Base-by-base conservation (phyloP, 2,329 filamentous ascomycete species). In the Aureobasidium subglaciale region DNA sequence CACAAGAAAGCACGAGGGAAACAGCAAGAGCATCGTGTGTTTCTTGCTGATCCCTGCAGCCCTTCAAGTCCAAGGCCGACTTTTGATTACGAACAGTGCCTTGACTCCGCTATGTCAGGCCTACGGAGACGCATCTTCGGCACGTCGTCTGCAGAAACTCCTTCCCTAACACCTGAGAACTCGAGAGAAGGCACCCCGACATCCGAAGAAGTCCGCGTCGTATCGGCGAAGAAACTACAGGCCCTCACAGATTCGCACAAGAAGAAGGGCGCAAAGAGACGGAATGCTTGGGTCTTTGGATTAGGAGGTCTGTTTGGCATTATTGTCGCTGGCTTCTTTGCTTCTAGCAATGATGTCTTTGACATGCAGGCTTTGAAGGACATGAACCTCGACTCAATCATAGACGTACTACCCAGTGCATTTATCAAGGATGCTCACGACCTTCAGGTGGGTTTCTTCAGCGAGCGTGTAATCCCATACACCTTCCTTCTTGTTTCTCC, bases 251-350 rank as follows among this genome's bases (percentile, higher is more conserved):
- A 66, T 40, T 61, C 64, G 8, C 64, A 63, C 34, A 64, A 67
- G 55, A 67, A 77, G 18, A 60, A 59, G 55, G 70, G 63, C 22
- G 72, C 65, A 55, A 95, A 92, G 73, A 82, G 88, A 63, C 83
- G 85, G 59, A 88, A 83, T 70, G 85, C 85, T 2, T 83, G 95
- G 65, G 87, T 96, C 25, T 97, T 99, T 71, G 75, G 86, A 9
- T 77, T 99, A 18, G 93, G 93, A 29, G 89, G 90, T 37, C 66
- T 99, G n/a, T 92, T 93, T 64, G 93, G 93, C 11, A 80, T 99
- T 56, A 74, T 95, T n/a, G 79, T 86, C 2, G 93, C 93, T 1
- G 86, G 90, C 27, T 90, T 96, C 71, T 93, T 99, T 63, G 92
- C 91, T 27, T 86, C 87, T 62, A 88, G 81, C 69, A 93, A 91